These are phyloP conservation scores for Aquilaria agallochum DNA, from an alignment of 441 rosid species.

Conservation along the genomic window DNA sequence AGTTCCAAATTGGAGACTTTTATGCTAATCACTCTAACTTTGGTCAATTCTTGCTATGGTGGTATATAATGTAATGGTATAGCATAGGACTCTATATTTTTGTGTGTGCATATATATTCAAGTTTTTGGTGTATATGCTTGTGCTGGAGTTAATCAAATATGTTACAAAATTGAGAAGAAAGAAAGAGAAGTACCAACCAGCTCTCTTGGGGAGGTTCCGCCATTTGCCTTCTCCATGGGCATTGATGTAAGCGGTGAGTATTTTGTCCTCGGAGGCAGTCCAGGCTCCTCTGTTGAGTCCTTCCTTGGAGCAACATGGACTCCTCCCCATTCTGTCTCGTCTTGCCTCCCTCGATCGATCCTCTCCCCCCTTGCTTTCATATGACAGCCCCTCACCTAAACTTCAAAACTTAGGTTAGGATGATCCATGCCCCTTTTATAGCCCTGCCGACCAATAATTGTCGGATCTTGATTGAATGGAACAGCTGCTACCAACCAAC, in stretches of 20 bases:
- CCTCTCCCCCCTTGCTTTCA: not conserved
- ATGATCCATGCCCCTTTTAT: slow-evolving; percentile 12
- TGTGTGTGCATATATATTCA: no score
- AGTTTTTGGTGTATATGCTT: no score
- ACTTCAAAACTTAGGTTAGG: not conserved
- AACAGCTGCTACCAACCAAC: no score
- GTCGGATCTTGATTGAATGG: no score
- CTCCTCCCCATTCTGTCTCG: slow-evolving; percentile 23
- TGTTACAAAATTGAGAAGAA: not conserved
- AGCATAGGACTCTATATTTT: no score
- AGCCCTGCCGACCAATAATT: not conserved
- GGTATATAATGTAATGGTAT: no score
- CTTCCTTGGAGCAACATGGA: slow-evolving; percentile 30
- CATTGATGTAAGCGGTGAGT: slow-evolving; percentile 30
- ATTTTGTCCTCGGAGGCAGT: slow-evolving; percentile 35
- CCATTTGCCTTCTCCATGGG: slow-evolving; percentile 37
- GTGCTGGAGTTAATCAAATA: not conserved
- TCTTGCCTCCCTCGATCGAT: no score
- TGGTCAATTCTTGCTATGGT: not conserved
- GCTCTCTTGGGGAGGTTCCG: slow-evolving; percentile 35
- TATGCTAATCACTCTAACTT: not conserved
- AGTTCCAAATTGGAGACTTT: not conserved
- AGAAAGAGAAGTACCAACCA: not conserved
- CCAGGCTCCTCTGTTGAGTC: slow-evolving; percentile 36
- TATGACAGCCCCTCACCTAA: slow-evolving; percentile 1